Evolutionary conservation across 495 filamentous ascomycete genomes (phyloP), one percentile per base, ranked within the genome.

Genomic region (Durotheca rogersii): DNA sequence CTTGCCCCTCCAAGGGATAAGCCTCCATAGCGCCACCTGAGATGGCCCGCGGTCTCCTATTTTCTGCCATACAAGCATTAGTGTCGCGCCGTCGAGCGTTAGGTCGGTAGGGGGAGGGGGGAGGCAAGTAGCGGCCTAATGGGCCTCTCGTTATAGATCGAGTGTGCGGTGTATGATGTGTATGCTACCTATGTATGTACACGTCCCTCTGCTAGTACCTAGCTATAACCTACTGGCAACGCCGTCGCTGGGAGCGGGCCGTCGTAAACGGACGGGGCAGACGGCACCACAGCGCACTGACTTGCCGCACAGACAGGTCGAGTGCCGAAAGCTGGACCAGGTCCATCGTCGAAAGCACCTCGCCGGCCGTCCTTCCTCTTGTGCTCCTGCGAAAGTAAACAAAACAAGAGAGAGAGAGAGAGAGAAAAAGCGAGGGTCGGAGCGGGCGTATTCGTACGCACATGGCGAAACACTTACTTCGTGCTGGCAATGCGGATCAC

Each of bases 191-290:
- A n/a, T n/a, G n/a, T n/a, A n/a, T n/a, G n/a, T n/a, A n/a, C n/a
- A n/a, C n/a, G n/a, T n/a, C n/a, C n/a, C n/a, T n/a, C n/a, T n/a
- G n/a, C n/a, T n/a, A n/a, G n/a, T n/a, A n/a, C n/a, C n/a, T n/a
- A n/a, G n/a, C n/a, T n/a, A n/a, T n/a, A n/a, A n/a, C n/a, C n/a
- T n/a, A n/a, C n/a, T n/a, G 23, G 21, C 34, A 5, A 38, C 21
- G 30, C 30, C 37, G 41, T 59, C 48, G 17, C 23, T 41, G 23
- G 45, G 31, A 58, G 49, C 50, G 35, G 50, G 50, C 56, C 51
- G 50, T 39, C 34, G 50, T 39, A n/a, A 41, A 50, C 46, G 50
- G 56, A 59, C 54, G 49, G 29, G 54, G 41, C 41, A 43, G 36
- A 30, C 20, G n/a, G n/a, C n/a, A n/a, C n/a, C n/a, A n/a, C n/a